Percentiles rank a stretch among this genome's conserved stretches.
Conservation (phyloP, 768 basidiomycete species). For the Lentinula edodes region DNA sequence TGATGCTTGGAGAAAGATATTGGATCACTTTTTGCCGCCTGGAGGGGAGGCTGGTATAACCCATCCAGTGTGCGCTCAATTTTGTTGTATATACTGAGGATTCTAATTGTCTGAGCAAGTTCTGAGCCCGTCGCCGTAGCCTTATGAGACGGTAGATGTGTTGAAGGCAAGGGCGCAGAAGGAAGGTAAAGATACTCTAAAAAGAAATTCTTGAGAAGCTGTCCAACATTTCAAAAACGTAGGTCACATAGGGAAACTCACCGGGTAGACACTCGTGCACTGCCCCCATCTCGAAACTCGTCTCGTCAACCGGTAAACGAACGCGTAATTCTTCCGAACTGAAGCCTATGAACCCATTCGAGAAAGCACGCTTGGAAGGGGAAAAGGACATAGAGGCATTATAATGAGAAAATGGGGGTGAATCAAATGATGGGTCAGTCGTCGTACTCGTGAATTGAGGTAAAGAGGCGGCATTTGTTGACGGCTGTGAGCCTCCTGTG, state of each 20-base stretch:
- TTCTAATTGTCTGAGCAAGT: slow-evolving; percentile 70
- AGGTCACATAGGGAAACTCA: slow-evolving; percentile 13
- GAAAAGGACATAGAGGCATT: slow-evolving; percentile 14
- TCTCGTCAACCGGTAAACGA: slow-evolving; percentile 75
- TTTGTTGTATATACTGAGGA: slow-evolving; percentile 58
- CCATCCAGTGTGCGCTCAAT: slow-evolving; percentile 53
- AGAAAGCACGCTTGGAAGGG: slow-evolving; percentile 4
- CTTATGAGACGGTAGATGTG: slow-evolving; percentile 12
- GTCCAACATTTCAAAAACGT: neutral
- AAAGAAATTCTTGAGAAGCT: slow-evolving; percentile 8
- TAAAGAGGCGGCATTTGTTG: neutral
- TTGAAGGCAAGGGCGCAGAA: slow-evolving; percentile 52
- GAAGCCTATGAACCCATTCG: slow-evolving; percentile 9
- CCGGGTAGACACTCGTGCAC: slow-evolving; percentile 46
- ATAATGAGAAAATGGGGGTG: neutral
- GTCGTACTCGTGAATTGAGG: no score
- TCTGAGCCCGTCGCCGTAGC: slow-evolving; percentile 37
- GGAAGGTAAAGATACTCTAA: slow-evolving; percentile 67
- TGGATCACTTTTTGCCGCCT: slow-evolving; percentile 9
- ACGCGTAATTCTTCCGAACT: slow-evolving; percentile 45
- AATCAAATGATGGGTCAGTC: neutral
- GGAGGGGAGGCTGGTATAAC: slow-evolving; percentile 34
- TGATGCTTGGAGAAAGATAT: slow-evolving; percentile 19
- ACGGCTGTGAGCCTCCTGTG: neutral
- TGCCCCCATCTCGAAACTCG: slow-evolving; percentile 70